Evolutionary conservation across 495 filamentous ascomycete genomes (phyloP), one percentile per base, ranked within the genome.

Genomic region (Thermochaetoides thermophila): DNA sequence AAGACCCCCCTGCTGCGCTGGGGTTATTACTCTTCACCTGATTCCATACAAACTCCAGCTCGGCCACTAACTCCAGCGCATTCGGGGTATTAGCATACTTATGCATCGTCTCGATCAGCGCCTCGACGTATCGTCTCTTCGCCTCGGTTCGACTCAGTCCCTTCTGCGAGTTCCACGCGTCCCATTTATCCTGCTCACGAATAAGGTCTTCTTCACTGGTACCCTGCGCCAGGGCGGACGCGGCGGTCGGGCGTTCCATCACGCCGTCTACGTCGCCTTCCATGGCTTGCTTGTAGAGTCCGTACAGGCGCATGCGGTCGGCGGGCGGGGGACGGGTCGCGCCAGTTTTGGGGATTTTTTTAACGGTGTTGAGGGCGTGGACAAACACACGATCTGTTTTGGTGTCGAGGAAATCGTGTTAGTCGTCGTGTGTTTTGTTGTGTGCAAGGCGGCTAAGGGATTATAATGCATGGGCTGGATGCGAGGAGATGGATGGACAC

Each of bases 281-380:
- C 86, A 93, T 96, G 42, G 82, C 84, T 61, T 97, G 89, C 55
- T 97, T 97, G 61, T 96, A 97, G 40, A 97, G 68, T 32, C 89
- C 89, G 74, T 97, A 97, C 35, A 97, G 76, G 42, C 76, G 78
- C 44, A 97, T 63, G 17, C 89, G 80, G 46, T 86, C 87, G 20
- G 69, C 61, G 7, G 85, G 68, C 22, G 89, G 91, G 13, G 89
- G 89, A 24, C 87, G 76, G 32, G 81, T 71, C 25, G 82, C 82
- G 16, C 89, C 87, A 10, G 84, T 91, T 48, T 84, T 85, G 45
- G 84, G 84, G 38, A 97, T 93, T 48, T 89, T 89, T 58, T 93
- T 93, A 42, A 96, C 89, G 17, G 87, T 96, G 59, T 92, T 93
- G 52, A 97, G 75, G 38, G 89, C 89, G 71, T 97, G 87, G 56